A percentile compares a stretch with the other conserved stretches of the same genome.
phyloP scores from a whole-genome alignment of 108 stramenopile genomes.

The Bacterosira constricta region DNA sequence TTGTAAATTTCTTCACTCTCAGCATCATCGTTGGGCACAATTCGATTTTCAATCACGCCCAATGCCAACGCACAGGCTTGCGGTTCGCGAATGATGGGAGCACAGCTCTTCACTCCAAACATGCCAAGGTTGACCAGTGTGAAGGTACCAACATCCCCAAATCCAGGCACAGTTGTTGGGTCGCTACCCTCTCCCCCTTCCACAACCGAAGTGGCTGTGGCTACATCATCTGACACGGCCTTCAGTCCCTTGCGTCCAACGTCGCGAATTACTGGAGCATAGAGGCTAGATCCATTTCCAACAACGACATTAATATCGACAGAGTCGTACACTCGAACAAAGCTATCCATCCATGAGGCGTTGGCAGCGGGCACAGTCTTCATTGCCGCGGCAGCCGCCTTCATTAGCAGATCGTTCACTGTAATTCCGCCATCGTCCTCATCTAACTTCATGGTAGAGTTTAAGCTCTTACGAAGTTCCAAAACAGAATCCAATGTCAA shows the following conservation, averaged over 20 bases:
- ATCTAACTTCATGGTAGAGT: conserved; percentile 52
- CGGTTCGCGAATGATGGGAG: conserved; percentile 96
- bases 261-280: conserved; percentile 87
- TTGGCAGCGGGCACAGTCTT: conserved; percentile 91
- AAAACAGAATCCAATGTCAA: conserved; percentile 84
- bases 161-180: conserved; percentile 36
- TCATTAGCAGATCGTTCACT: conserved; percentile 92
- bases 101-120: conserved; percentile 95
- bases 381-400: conserved; percentile 90
- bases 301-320: conserved; percentile 95
- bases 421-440: conserved; percentile 76
- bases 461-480: conserved; percentile 78
- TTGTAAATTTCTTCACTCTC: conserved; percentile 83
- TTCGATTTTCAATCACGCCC: conserved; percentile 90
- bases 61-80: conserved; percentile 95
- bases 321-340: conserved; percentile 85
- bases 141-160: conserved; percentile 77
- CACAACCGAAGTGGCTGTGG: conserved; percentile 22
- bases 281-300: conserved; percentile 78
- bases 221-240: conserved; percentile 71
- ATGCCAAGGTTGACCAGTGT: conserved; percentile 96
- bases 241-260: conserved; percentile 82
- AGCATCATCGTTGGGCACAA: conserved; percentile 87
- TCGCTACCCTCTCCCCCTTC: conserved; percentile 34
- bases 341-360: conserved; percentile 86